phyloP scores from a whole-genome alignment of 441 rosid species.

The Eutrema salsugineum region DNA sequence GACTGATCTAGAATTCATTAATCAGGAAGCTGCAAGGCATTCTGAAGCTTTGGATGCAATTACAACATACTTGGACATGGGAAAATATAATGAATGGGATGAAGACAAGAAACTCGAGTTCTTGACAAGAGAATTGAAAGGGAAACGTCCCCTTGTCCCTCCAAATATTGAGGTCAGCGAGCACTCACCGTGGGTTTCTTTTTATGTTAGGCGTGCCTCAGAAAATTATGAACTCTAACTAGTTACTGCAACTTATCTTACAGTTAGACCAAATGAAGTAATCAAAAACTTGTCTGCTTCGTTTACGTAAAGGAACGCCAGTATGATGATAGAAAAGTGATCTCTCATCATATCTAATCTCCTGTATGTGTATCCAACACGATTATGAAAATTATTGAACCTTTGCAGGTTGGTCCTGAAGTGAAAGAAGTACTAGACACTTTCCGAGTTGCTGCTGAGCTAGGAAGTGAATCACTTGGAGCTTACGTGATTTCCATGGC shows the following conservation, averaged over 20 bases:
- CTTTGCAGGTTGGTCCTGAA: conserved; percentile 75
- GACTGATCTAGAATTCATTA: not conserved
- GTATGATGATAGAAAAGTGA: not conserved
- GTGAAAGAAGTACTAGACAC: conserved; percentile 85
- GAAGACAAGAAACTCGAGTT: conserved; percentile 90
- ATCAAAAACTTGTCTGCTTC: not conserved
- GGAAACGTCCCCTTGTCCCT: conserved; percentile 91
- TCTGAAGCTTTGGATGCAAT: conserved; percentile 89
- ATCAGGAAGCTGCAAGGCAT: conserved; percentile 90
- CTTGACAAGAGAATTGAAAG: conserved; percentile 78
- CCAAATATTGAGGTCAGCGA: conserved; percentile 65
- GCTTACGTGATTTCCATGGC: conserved; percentile 99
- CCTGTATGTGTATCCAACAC: not conserved
- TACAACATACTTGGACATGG: conserved; percentile 89
- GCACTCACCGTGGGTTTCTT: conserved; percentile 1
- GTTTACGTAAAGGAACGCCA: not conserved
- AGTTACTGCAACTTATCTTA: conserved; percentile 1
- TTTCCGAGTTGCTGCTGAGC: conserved; percentile 92
- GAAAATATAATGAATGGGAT: conserved; percentile 90
- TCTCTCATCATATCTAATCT: not conserved
- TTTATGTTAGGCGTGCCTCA: not conserved
- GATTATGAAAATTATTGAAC: not conserved
- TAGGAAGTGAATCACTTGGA: conserved; percentile 95
- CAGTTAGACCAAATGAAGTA: not conserved
- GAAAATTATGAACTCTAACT: not conserved